These are phyloP conservation scores for Diplodia seriata DNA, from an alignment of 2,329 filamentous ascomycete species.

Conservation along the genomic window DNA sequence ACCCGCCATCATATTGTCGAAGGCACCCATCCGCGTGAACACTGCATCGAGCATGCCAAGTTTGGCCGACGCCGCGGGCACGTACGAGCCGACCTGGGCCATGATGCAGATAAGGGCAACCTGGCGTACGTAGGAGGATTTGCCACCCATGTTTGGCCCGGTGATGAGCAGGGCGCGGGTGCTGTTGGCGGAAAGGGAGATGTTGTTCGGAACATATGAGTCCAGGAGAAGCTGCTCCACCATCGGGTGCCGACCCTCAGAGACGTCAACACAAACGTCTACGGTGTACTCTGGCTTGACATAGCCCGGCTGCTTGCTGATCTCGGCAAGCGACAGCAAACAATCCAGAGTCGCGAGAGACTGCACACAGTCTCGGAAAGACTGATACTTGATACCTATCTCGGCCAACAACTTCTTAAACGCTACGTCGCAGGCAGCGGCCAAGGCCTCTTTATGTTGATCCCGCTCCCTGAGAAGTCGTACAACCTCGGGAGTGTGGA, in stretches of 20 bases:
- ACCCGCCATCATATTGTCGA: conserved; percentile 93
- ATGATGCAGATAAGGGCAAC: conserved; percentile 92
- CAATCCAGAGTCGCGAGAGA: conserved; percentile 88
- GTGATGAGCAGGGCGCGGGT: conserved; percentile 85
- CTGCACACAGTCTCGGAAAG: conserved; percentile 85
- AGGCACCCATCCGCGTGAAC: conserved; percentile 93
- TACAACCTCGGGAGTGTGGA: conserved; percentile 91
- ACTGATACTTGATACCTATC: conserved; percentile 84
- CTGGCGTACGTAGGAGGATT: conserved; percentile 95
- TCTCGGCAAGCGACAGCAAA: conserved; percentile 81
- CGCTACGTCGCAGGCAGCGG: conserved; percentile 86
- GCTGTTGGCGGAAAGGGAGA: conserved; percentile 64
- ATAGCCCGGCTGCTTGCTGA: conserved; percentile 88
- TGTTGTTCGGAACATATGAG: conserved; percentile 90
- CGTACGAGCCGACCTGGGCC: conserved; percentile 92
- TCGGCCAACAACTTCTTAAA: conserved; percentile 74
- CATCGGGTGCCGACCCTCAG: conserved; percentile 87
- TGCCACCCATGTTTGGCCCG: conserved; percentile 98
- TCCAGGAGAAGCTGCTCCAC: conserved; percentile 88
- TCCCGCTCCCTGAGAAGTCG: conserved; percentile 84
- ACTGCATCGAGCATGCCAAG: conserved; percentile 90
- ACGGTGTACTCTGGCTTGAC: conserved; percentile 74
- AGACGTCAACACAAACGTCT: conserved; percentile 72
- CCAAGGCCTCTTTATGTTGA: conserved; percentile 91
- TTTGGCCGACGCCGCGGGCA: conserved; percentile 76